Base-by-base conservation (phyloP, 2,329 filamentous ascomycete genomes). In the Xylaria sp. region DNA sequence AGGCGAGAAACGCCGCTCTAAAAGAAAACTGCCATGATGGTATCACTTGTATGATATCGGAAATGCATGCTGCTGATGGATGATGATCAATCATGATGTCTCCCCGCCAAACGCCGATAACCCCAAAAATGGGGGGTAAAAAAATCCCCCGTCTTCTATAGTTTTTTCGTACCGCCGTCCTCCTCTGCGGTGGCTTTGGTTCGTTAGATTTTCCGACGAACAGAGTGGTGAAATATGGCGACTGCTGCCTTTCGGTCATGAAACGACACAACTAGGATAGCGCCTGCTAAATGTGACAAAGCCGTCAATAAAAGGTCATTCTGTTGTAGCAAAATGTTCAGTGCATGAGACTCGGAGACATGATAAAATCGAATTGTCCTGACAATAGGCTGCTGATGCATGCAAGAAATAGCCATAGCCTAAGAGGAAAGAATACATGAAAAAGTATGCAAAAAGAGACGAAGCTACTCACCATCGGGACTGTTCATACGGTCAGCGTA, bases 1-100 rank as follows among this genome's bases (percentile, higher is more conserved):
- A 49, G 13, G 5, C 19, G 3, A 9, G 2, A 33, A 37, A 23
- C 6, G n/a, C 27, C 4, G 27, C 25, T 56, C 47, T 54, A 60
- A 35, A 33, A 41, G n/a, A 40, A 35, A 51, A 44, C 25, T 46
- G 62, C 59, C 59, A 47, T 49, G 29, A 44, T 68, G 68, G 62
- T 70, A 72, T 70, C 67, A 68, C 65, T 67, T 60, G 48, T 64
- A 70, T 68, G 66, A 72, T 67, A 61, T 64, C 19, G 41, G 17
- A 52, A 46, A 53, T 47, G 52, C 46, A 62, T 60, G 33, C 56
- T 56, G 33, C 38, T 62, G 23, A 58, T 63, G 21, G 31, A 54
- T 21, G 27, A 31, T 4, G 38, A 52, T 35, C n/a, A 44, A 58
- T n/a, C 13, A 51, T n/a, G 38, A 58, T 21, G 13, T 51, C 56